Evolutionary conservation across 306 rosid species (phyloP), one percentile per base, ranked within the genome.

Genomic region (Vigna nakashimae): DNA sequence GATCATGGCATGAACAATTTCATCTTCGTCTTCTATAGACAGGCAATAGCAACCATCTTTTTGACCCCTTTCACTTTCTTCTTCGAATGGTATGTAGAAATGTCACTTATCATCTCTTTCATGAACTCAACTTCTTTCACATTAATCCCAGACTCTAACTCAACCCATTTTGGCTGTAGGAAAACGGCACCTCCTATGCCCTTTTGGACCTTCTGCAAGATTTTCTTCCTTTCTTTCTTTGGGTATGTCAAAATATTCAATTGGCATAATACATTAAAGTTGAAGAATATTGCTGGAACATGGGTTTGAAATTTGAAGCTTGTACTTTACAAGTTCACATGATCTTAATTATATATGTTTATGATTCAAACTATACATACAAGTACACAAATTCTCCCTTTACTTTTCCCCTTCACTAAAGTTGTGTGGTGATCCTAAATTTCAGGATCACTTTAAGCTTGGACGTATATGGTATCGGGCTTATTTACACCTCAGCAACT

Each of bases 1-100:
- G 79, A 89, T 58, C 85, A 85, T 17, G 97, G 97, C 30, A 88
- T 91, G 89, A 89, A 88, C 89, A 88, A 57, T 32, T 88, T 83
- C 69, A 66, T 91, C 81, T 91, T 91, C 18, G 80, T 81, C 64
- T 91, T 91, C 81, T 89, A 91, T 55, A 81, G 97, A 65, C 89
- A 91, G 12, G 85, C 90, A 17, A 26, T 59, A 2, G 97, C 91
- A 5, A 88, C 94, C 28, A 24, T 79, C 65, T 81, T 86, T 76
- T 45, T 89, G 4, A 76, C 74, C 62, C 93, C 93, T 49, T 73
- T 91, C 7, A 84, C 91, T 5, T 32, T 87, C 16, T 76, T 72
- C 69, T 79, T 89, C 6, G 86, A 89, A 80, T 68, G 93, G 93
- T 89, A 83, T 63, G 62, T 8, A 7, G 0, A 17, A 60, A 6